phyloP scores from a whole-genome alignment of 2,329 filamentous ascomycete genomes.

The Phaeosphaeria sp. region DNA sequence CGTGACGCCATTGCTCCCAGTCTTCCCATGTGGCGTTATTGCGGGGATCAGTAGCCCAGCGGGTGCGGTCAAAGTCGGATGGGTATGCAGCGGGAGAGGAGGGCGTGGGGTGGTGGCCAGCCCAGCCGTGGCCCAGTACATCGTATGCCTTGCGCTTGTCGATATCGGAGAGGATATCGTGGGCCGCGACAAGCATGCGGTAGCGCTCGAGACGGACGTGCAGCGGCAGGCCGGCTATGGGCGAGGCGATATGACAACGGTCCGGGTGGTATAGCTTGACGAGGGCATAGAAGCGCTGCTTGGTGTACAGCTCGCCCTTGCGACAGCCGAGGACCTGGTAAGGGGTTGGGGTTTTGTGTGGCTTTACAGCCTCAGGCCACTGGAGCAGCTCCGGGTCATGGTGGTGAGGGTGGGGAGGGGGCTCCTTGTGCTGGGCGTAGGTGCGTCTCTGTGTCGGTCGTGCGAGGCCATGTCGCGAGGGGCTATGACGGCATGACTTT shows the following conservation, averaged over 20 bases:
- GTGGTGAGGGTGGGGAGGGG: slow-evolving; percentile 17
- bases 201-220: slow-evolving; percentile 83
- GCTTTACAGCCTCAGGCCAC: slow-evolving; percentile 44
- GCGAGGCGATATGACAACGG: slow-evolving; percentile 51
- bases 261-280: slow-evolving; percentile 98
- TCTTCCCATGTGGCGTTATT: slow-evolving; percentile 97
- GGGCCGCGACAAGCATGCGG: slow-evolving; percentile 83
- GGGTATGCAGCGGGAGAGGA: slow-evolving; percentile 30
- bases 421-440: slow-evolving; percentile 37
- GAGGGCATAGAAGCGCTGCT: slow-evolving; percentile 84
- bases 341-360: slow-evolving; percentile 69
- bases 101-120: slow-evolving; percentile 38
- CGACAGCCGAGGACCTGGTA: slow-evolving; percentile 82
- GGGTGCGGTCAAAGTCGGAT: slow-evolving; percentile 32
- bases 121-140: slow-evolving; percentile 80
- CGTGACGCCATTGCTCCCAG: slow-evolving; percentile 71
- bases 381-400: slow-evolving; percentile 28
- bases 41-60: slow-evolving; percentile 55
- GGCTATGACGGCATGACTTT: slow-evolving; percentile 50
- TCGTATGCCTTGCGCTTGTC: slow-evolving; percentile 83
- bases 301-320: slow-evolving; percentile 74
- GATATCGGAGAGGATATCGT: slow-evolving; percentile 85
- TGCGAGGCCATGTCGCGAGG: slow-evolving; percentile 34
- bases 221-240: slow-evolving; percentile 58
- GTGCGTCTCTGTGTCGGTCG: slow-evolving; percentile 17